A percentile compares a stretch with the other conserved stretches of the same genome.
phyloP scores from a whole-genome alignment of 2,329 filamentous ascomycete genomes.

The Ophiostoma australiae region DNA sequence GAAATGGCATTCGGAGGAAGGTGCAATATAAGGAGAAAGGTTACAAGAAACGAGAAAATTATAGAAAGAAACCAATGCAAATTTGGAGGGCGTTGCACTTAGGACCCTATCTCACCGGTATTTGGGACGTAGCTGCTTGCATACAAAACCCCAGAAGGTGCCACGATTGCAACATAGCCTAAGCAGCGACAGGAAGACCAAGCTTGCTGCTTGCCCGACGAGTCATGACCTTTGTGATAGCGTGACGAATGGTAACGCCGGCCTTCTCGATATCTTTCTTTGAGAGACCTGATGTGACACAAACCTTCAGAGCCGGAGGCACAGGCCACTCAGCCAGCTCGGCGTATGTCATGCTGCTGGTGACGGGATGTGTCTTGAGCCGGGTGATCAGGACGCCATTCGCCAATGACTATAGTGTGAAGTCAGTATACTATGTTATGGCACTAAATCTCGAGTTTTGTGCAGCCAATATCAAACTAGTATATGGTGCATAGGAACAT shows the following conservation, averaged over 20 bases:
- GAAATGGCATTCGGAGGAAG: background rate
- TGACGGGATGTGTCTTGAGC: constrained; percentile 71
- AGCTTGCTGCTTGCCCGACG: constrained; percentile 43
- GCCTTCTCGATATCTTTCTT: constrained; percentile 97
- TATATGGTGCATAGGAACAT: constrained; percentile 34
- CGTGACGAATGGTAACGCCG: constrained; percentile 79
- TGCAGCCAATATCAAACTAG: background rate
- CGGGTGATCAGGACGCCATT: constrained; percentile 89
- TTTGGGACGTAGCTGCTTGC: background rate
- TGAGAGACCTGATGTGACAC: constrained; percentile 77
- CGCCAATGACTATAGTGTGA: constrained; percentile 59
- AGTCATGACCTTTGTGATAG: constrained; percentile 86
- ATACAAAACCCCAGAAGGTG: background rate
- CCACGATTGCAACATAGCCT: background rate
- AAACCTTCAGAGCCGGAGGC: constrained; percentile 84
- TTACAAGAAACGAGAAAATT: background rate
- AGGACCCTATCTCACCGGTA: background rate
- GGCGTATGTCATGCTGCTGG: constrained; percentile 58
- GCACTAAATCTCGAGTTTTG: background rate
- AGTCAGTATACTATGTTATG: background rate
- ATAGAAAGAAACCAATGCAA: background rate
- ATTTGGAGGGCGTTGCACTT: background rate
- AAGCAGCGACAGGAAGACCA: constrained; percentile 25
- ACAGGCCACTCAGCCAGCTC: constrained; percentile 64
- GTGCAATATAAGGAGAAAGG: background rate